phyloP scores from a whole-genome alignment of 305 asterid genomes.

The Solanum hybrid region DNA sequence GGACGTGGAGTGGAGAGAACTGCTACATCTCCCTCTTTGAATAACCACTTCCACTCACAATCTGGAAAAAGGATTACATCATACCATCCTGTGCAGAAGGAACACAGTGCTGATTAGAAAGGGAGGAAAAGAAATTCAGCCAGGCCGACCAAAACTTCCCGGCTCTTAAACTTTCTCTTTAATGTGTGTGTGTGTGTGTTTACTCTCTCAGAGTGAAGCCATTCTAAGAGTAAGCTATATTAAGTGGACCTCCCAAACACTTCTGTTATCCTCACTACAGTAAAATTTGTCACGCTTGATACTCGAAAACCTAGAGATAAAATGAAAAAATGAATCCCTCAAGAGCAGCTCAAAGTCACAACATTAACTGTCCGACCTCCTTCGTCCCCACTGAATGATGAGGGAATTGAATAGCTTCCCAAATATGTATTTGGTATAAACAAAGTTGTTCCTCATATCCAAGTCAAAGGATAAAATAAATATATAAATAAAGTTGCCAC shows the following conservation, averaged over 20 bases:
- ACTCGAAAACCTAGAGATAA: background rate
- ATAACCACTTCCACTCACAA: conserved; percentile 77
- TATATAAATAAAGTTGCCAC: background rate
- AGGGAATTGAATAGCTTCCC: background rate
- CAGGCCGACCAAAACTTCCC: background rate
- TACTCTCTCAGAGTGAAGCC: background rate
- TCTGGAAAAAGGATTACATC: conserved; percentile 78
- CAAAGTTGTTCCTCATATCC: background rate
- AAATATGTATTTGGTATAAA: background rate
- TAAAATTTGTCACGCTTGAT: background rate
- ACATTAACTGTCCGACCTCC: background rate
- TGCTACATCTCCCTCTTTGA: conserved; percentile 98
- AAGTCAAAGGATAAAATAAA: background rate
- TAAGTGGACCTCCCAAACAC: background rate
- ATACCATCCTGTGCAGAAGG: conserved; percentile 70
- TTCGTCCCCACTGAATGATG: background rate
- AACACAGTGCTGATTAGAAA: background rate
- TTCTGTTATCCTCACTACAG: background rate
- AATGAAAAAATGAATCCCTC: background rate
- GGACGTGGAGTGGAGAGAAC: conserved; percentile 92
- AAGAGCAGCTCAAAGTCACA: background rate
- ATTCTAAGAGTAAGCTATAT: background rate
- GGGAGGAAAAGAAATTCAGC: conserved; percentile 1
- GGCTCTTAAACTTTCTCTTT: background rate
- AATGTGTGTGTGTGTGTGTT: background rate